Evolutionary conservation across 768 basidiomycete species (phyloP).

Genomic region (Tylopilus subfusipes): DNA sequence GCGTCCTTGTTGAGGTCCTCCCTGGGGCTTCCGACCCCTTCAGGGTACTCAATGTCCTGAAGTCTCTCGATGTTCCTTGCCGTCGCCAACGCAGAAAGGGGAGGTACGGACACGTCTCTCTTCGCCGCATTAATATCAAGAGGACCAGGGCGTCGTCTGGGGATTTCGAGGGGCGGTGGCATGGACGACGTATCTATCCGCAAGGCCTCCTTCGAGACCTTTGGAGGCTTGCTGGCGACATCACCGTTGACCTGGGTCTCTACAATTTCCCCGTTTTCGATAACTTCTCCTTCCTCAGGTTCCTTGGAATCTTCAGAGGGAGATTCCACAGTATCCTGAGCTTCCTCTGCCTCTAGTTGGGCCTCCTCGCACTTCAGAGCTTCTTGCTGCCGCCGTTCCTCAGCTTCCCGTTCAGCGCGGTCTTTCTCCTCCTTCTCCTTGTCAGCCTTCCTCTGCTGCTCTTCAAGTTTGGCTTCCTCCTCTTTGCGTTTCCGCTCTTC

Average conservation of each 20-base stretch:
- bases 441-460: slow-evolving; percentile 31
- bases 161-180: slow-evolving; percentile 39
- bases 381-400: slow-evolving; percentile 30
- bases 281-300: slow-evolving; percentile 37
- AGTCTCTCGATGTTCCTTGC: slow-evolving; percentile 87
- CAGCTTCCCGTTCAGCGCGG: slow-evolving; percentile 34
- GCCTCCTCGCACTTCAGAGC: slow-evolving; percentile 18
- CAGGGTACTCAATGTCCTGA: slow-evolving; percentile 72
- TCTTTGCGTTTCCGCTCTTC: slow-evolving; percentile 35
- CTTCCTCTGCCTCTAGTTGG: slow-evolving; percentile 37
- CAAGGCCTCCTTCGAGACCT: slow-evolving; percentile 46
- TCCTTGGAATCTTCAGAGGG: slow-evolving; percentile 47
- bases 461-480: slow-evolving; percentile 26
- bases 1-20: slow-evolving; percentile 81
- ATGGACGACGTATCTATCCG: slow-evolving; percentile 61
- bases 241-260: slow-evolving; percentile 34
- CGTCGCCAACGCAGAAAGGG: slow-evolving; percentile 65
- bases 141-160: slow-evolving; percentile 59
- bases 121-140: slow-evolving; percentile 63
- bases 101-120: slow-evolving; percentile 32
- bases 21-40: slow-evolving; percentile 76
- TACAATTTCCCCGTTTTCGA: slow-evolving; percentile 31
- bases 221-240: slow-evolving; percentile 37
- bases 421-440: slow-evolving; percentile 42
- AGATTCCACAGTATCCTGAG: slow-evolving; percentile 31